Evolutionary conservation across 805 yeast species (phyloP).

Genomic region (Zygosaccharomyces bisporus): DNA sequence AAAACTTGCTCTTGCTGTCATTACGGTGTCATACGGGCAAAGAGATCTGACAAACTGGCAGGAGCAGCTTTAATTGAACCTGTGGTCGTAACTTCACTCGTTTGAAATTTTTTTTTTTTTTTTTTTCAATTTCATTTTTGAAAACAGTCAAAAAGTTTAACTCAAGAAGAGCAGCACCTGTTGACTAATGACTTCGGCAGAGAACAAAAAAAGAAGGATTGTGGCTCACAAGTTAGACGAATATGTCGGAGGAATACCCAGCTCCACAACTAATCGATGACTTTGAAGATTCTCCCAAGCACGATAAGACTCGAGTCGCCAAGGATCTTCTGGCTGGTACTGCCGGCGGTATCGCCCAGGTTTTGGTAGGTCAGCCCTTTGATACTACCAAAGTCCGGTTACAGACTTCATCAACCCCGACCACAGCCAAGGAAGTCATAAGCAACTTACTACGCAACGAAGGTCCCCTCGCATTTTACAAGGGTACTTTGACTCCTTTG

Average conservation of each 20-base stretch:
- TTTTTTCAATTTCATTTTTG: background rate
- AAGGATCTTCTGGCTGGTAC: slow-evolving; percentile 91
- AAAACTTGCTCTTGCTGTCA: slow-evolving; percentile 19
- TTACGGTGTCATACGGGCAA: slow-evolving; percentile 28
- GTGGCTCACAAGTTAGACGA: background rate
- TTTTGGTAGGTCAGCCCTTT: slow-evolving; percentile 92
- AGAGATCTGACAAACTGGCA: slow-evolving; percentile 25
- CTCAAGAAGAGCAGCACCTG: background rate
- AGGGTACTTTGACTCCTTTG: slow-evolving; percentile 91
- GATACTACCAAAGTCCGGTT: slow-evolving; percentile 92
- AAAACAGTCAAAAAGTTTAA: background rate
- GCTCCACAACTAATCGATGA: slow-evolving; percentile 35
- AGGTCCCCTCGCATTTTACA: slow-evolving; percentile 82
- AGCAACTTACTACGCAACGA: slow-evolving; percentile 68
- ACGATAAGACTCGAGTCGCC: slow-evolving; percentile 30
- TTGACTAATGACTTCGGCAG: background rate
- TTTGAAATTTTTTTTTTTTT: too few relatives aligned
- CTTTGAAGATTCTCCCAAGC: slow-evolving; percentile 18
- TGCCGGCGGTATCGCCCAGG: slow-evolving; percentile 94
- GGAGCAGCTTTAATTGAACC: background rate
- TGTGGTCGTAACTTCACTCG: background rate
- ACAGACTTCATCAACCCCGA: slow-evolving; percentile 80
- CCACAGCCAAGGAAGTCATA: slow-evolving; percentile 68
- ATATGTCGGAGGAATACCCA: slow-evolving; percentile 36
- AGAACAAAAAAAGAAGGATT: background rate